These are phyloP conservation scores for Trichosporon coremiiforme DNA, from an alignment of 1,284 basidiomycete genomes.

Conservation along the genomic window DNA sequence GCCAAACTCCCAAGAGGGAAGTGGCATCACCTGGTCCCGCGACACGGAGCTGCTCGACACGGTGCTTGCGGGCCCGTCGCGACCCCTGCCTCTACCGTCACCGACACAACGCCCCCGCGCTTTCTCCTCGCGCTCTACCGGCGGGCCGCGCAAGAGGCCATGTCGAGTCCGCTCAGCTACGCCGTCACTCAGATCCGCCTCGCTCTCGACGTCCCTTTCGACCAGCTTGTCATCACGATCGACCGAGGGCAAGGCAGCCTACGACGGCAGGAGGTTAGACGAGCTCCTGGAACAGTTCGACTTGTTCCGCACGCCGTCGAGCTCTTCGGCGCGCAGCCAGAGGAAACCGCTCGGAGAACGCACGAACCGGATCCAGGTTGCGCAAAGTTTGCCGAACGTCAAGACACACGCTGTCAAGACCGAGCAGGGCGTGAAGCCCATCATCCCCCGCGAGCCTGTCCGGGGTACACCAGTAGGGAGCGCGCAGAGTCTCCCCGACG, in stretches of 20 bases:
- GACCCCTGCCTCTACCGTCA: conserved; percentile 22
- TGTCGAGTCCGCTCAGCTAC: background rate
- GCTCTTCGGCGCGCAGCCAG: background rate
- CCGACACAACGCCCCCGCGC: conserved; percentile 27
- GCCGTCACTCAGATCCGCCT: background rate
- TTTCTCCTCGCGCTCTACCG: background rate
- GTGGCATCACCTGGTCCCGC: conserved; percentile 26
- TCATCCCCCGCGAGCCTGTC: background rate
- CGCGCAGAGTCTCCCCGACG: background rate
- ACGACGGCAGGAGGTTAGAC: background rate
- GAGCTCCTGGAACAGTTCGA: conserved; percentile 13
- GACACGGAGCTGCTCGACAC: conserved; percentile 26
- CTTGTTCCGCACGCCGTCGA: background rate
- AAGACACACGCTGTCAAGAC: background rate
- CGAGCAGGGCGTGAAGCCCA: background rate
- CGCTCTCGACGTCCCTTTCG: background rate
- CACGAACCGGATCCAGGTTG: conserved; percentile 1
- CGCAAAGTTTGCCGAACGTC: background rate
- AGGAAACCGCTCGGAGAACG: background rate
- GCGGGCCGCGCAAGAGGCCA: conserved; percentile 18
- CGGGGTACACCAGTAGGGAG: background rate
- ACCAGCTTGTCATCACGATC: background rate
- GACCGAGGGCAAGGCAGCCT: background rate
- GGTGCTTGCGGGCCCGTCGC: background rate
- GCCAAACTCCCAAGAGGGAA: conserved; percentile 15